Base-by-base conservation (phyloP, 2,329 filamentous ascomycete species). In the Aspergillus eucalypticola region DNA sequence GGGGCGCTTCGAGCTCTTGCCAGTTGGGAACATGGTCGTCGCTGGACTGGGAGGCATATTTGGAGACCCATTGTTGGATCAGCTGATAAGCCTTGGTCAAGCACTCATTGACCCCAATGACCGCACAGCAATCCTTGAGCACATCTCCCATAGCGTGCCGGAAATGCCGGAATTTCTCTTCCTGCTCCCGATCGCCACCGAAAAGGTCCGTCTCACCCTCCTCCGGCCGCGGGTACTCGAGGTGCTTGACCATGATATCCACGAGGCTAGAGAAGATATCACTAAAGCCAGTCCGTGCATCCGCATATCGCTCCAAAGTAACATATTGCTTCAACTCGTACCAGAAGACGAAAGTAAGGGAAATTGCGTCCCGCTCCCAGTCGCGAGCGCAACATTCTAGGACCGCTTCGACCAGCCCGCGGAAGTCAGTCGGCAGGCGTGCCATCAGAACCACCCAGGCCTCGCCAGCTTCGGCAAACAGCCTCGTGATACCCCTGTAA, bases 291-390 rank as follows among this genome's bases (percentile, higher is more conserved):
- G 92, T 76, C 54, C 93, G 87, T 42, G 93, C 90, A 69, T 92
- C 85, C 54, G 91, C 90, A 73, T 97, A 99, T 66, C 89, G 89
- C 38, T 98, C 94, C 56, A 99, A 78, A 1, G 93, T 92, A 51
- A 99, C 83, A 74, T 96, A 97, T 75, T 97, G 92, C 81, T 99
- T 99, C 50, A 99, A 84, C 73, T 99, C 95, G 74, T 96, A 98
- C 95, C 95, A 99, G 79, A 99, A 98, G 67, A 87, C 88, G 78
- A 99, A 99, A 0, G 96, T 99, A 70, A 95, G 88, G 56, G 92
- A 91, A 64, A 99, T 92, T 4, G 93, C 92, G 66, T 99, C 95
- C 63, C 90, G 87, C 56, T 97, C 94, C 73, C 88, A 88, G 75
- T 99, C 95, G 66, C 90, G 86, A 10, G 90, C 86, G 62, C 91